Conservation (phyloP, 192 early-diverging fungal genomes). For the Pecoramyces ruminantium region DNA sequence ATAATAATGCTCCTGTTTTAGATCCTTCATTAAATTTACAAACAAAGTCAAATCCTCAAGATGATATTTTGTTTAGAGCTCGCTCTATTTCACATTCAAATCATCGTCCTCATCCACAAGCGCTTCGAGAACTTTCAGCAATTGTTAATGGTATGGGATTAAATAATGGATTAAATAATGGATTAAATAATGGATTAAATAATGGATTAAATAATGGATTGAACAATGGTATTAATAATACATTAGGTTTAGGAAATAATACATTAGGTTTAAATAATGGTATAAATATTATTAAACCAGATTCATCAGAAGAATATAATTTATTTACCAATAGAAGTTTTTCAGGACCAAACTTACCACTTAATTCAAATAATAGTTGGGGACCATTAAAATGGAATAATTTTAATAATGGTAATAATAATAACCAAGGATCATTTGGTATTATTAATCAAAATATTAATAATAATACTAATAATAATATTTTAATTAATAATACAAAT, state of each 20-base stretch:
- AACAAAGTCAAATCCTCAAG: neutral
- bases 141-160: neutral
- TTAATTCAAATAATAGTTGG: neutral
- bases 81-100: neutral
- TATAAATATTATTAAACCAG: neutral
- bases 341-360: neutral
- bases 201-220: neutral
- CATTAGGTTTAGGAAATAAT: neutral
- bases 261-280: neutral
- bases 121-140: neutral
- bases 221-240: neutral
- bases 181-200: neutral
- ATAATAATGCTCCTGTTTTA: neutral
- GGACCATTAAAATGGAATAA: neutral
- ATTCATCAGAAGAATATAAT: neutral
- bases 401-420: neutral
- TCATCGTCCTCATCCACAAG: neutral
- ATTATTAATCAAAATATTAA: neutral
- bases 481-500: neutral
- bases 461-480: neutral
- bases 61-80: neutral
- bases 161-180: neutral
- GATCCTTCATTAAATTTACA: neutral
- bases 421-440: neutral
- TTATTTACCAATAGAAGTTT: neutral